Conservation (phyloP, 129 eudicot genomes). For the Arctium minus region DNA sequence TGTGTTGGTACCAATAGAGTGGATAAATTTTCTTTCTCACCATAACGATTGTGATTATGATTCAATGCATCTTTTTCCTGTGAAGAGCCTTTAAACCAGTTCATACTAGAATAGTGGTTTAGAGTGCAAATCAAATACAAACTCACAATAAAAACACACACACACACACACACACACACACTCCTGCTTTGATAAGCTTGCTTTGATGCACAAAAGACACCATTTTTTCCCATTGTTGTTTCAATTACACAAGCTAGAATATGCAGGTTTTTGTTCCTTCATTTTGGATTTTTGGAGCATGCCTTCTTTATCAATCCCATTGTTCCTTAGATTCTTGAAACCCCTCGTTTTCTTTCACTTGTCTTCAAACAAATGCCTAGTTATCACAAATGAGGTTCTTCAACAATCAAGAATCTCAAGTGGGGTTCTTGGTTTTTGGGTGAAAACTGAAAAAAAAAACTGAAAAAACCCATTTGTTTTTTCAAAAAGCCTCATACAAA, state of each 20-base stretch:
- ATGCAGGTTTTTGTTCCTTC: slow-evolving; percentile 61
- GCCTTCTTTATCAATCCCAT: slow-evolving; percentile 33
- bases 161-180: too few relatives aligned
- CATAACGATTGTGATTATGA: neutral
- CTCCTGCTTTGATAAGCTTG: too few relatives aligned
- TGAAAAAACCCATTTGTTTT: too few relatives aligned
- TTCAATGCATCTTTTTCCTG: neutral
- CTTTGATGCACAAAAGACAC: slow-evolving; percentile 5
- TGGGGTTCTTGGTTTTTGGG: too few relatives aligned
- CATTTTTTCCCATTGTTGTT: slow-evolving; percentile 32
- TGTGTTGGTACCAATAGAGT: neutral
- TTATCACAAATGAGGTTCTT: too few relatives aligned
- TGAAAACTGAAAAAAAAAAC: too few relatives aligned
- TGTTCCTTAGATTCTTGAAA: slow-evolving; percentile 24
- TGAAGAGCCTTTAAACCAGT: neutral
- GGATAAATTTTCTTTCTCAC: neutral
- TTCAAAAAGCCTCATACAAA: too few relatives aligned
- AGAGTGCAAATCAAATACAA: neutral
- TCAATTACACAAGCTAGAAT: slow-evolving; percentile 32
- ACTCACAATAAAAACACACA: neutral
- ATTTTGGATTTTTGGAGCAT: slow-evolving; percentile 68
- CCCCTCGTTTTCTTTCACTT: slow-evolving; percentile 10
- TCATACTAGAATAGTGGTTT: neutral
- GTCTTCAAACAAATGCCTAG: neutral
- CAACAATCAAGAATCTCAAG: too few relatives aligned